These are phyloP conservation scores for Entomortierella chlamydospora DNA, from an alignment of 192 early-diverging fungal genomes.

Conservation along the genomic window DNA sequence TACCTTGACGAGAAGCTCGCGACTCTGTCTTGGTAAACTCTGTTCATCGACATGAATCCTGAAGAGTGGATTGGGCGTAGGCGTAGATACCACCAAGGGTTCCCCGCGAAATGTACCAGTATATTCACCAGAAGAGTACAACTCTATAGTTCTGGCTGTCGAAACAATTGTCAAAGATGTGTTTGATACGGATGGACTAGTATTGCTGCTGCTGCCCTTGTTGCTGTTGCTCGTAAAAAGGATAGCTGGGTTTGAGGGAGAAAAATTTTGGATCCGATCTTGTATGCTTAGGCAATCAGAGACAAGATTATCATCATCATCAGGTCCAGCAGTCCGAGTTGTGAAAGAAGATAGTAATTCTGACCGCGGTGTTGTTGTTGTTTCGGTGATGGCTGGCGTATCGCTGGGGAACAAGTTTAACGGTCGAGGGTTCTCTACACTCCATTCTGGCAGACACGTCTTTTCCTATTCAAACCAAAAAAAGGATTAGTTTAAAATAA, in stretches of 20 bases:
- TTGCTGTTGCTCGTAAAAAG: conserved; percentile 6
- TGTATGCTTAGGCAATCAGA: not conserved
- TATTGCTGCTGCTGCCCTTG: too few relatives aligned
- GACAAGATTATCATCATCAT: not conserved
- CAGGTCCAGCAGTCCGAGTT: not conserved
- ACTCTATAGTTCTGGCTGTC: conserved; percentile 27
- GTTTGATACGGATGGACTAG: not conserved
- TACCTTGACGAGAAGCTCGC: conserved; percentile 40
- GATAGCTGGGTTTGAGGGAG: conserved; percentile 22
- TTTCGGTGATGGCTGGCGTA: not conserved
- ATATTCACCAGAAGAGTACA: conserved; percentile 29
- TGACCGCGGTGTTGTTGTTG: too few relatives aligned
- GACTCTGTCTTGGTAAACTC: conserved; percentile 7
- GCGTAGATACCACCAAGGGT: not conserved
- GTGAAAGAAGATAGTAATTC: conserved; percentile 3
- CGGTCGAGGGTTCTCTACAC: not conserved
- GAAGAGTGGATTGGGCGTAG: conserved; percentile 7
- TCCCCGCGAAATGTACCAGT: conserved; percentile 42
- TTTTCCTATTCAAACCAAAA: not conserved
- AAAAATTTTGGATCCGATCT: not conserved
- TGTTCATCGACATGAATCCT: conserved; percentile 13
- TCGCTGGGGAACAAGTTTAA: not conserved
- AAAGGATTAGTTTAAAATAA: too few relatives aligned
- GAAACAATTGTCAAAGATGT: conserved; percentile 27
- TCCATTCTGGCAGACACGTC: not conserved